Conservation (phyloP, 139 green algal genomes). For the Edaphochlamys debaryana region DNA sequence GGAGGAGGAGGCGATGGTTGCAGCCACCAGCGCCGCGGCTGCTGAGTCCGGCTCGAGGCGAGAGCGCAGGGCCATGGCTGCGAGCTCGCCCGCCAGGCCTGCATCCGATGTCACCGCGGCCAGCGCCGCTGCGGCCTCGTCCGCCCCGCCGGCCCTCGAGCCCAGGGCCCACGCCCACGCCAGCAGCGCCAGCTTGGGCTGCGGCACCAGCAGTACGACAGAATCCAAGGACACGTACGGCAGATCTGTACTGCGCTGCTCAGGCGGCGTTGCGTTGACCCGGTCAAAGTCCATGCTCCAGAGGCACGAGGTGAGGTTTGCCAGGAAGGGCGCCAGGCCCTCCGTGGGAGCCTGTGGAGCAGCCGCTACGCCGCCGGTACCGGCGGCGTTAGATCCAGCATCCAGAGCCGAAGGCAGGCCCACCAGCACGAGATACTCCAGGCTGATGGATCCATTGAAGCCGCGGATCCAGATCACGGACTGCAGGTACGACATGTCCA, state of each 20-base stretch:
- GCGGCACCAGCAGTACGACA: background rate
- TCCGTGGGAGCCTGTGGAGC: background rate
- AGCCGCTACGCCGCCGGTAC: too few relatives aligned
- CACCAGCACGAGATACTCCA: too few relatives aligned
- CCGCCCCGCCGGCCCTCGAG: background rate
- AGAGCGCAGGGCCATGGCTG: too few relatives aligned
- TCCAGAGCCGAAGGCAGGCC: too few relatives aligned
- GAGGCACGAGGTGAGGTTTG: background rate
- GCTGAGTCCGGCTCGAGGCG: too few relatives aligned
- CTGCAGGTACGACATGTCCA: too few relatives aligned
- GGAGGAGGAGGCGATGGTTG: too few relatives aligned
- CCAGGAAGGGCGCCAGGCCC: background rate
- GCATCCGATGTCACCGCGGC: background rate
- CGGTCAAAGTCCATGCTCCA: background rate
- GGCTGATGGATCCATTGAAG: too few relatives aligned
- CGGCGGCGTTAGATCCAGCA: too few relatives aligned
- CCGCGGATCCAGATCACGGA: too few relatives aligned
- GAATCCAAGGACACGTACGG: background rate
- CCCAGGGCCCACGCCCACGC: background rate
- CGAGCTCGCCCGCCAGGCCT: background rate
- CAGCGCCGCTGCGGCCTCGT: background rate
- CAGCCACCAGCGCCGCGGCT: too few relatives aligned
- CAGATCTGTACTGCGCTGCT: background rate
- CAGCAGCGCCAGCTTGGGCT: background rate
- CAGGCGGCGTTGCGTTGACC: too few relatives aligned